Evolutionary conservation across 768 basidiomycete species (phyloP), one percentile per base, ranked within the genome.

Genomic region (Lactarius trivialis): DNA sequence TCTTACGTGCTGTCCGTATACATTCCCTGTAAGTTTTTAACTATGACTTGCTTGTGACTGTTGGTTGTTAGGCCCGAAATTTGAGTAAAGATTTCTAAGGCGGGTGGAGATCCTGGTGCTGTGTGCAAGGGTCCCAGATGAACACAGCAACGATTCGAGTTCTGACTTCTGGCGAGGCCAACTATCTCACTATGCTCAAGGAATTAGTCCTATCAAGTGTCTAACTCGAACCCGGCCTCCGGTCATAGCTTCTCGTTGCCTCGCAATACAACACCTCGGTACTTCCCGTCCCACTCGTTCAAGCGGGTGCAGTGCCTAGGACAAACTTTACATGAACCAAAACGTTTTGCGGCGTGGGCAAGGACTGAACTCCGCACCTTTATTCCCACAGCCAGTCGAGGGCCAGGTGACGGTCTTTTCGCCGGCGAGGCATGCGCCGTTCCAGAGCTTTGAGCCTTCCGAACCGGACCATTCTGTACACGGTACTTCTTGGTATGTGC

Each of bases 401-500:
- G 83, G 84, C 83, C 84, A 85, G 66, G 76, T 72, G 1, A 68
- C 71, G 14, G 81, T 80, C 0, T 67, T 76, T 68, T 82, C 79
- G 5, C 79, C 81, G 3, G 67, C 72, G 26, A 85, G 72, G 69
- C 84, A 85, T 8, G 82, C 74, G 9, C 82, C 82, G 45, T 71
- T 77, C 70, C 72, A 85, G 12, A 79, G 71, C 21, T 73, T 37
- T 34, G 74, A 66, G 14, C 81, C 79, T 58, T 83, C 79, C 19
- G 77, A 76, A 24, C 83, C 84, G 7, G 75, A 74, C 84, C 84
- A 85, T 63, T 80, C 73, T 65, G 77, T 78, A 68, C 83, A 85
- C 26, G 79, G 76, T 15, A 84, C 83, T 69, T 85, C 83, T 6
- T 72, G 73, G 70, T 76, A 85, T 2, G 75, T 76, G 12, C 82